Conservation (phyloP, 768 basidiomycete genomes). For the Rhizopogon vesiculosus region DNA sequence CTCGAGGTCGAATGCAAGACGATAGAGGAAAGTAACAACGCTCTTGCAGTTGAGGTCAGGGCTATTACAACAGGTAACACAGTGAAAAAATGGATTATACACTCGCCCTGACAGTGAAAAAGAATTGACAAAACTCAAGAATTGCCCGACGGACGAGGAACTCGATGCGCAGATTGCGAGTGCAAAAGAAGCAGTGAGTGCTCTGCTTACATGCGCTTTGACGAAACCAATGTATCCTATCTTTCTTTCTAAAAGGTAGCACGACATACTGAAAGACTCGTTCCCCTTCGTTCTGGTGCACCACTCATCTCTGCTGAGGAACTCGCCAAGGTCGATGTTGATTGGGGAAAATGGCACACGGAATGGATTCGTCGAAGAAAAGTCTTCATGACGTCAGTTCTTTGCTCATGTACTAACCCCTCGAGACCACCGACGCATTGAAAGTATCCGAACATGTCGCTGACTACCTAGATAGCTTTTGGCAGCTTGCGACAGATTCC, state of each 20-base stretch:
- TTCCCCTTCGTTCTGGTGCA: constrained; percentile 59
- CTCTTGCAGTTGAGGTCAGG: constrained; percentile 47
- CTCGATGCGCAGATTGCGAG: constrained; percentile 52
- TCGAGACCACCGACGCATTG: neutral
- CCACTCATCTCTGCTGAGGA: constrained; percentile 70
- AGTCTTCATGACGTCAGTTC: constrained; percentile 44
- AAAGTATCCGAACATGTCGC: neutral
- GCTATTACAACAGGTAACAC: constrained; percentile 24
- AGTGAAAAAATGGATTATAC: neutral
- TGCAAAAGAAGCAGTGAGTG: constrained; percentile 47
- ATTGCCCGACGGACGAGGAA: constrained; percentile 65
- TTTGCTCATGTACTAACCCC: neutral
- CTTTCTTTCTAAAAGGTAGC: constrained; percentile 35
- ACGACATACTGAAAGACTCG: constrained; percentile 44
- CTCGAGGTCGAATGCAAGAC: constrained; percentile 57
- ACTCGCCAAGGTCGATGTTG: constrained; percentile 58
- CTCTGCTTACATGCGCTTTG: constrained; percentile 7
- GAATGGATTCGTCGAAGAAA: constrained; percentile 80
- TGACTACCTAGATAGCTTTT: constrained; percentile 48
- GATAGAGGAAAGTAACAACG: constrained; percentile 58
- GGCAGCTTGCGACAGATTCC: constrained; percentile 66
- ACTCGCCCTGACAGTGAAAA: constrained; percentile 3
- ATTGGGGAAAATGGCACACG: constrained; percentile 76
- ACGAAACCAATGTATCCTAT: neutral
- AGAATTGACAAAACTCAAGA: constrained; percentile 66